Evolutionary conservation across 345 rosid species (phyloP).

Genomic region (Populus davidiana): DNA sequence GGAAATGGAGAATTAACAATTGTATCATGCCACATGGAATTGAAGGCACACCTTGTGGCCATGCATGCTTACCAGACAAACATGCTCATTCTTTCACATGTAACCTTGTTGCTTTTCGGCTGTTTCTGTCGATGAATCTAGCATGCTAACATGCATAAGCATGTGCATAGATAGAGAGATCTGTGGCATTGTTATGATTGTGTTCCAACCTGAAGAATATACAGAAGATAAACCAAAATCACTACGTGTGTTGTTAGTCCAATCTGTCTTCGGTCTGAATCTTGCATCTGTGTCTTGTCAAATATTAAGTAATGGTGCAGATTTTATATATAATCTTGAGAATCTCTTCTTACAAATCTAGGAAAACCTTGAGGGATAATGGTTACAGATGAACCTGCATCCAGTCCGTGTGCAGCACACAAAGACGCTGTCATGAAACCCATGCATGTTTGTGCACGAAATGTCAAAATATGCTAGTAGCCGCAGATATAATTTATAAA

Average conservation of each 20-base stretch:
- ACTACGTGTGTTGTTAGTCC: neutral
- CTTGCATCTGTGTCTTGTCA: neutral
- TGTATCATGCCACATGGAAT: neutral
- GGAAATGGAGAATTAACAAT: neutral
- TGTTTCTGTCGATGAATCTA: neutral
- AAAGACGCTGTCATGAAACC: too few relatives aligned
- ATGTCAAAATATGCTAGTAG: too few relatives aligned
- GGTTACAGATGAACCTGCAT: too few relatives aligned
- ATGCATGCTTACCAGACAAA: neutral
- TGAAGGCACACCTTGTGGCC: neutral
- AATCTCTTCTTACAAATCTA: neutral
- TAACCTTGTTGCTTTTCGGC: neutral
- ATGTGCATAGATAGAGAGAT: conserved; percentile 1
- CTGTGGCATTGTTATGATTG: conserved; percentile 1
- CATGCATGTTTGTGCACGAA: too few relatives aligned
- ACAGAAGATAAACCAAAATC: neutral
- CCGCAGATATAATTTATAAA: too few relatives aligned
- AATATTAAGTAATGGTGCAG: neutral
- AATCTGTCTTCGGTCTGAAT: neutral
- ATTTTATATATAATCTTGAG: too few relatives aligned
- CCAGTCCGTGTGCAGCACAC: too few relatives aligned
- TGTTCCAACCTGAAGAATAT: neutral
- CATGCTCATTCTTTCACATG: conserved; percentile 7
- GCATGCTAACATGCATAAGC: neutral
- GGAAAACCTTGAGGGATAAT: too few relatives aligned